Percentiles rank a stretch among this genome's conserved stretches.
Evolutionary conservation across 805 yeast species (phyloP).

Genomic region (Metschnikowia koreensis): DNA sequence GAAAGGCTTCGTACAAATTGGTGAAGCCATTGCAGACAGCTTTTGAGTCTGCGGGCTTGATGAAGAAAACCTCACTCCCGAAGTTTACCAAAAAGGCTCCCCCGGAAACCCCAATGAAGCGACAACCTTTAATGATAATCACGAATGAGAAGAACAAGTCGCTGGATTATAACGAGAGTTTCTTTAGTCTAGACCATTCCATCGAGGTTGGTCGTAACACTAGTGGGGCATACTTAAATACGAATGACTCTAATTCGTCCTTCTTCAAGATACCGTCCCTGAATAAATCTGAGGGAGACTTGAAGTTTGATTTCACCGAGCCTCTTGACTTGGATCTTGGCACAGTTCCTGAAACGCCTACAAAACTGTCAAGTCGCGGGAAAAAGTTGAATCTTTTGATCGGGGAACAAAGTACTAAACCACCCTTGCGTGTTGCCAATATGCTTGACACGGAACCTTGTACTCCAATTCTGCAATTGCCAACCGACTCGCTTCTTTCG

Average conservation of each 20-base stretch:
- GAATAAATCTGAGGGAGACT: constrained; percentile 14
- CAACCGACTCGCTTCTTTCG: constrained; percentile 20
- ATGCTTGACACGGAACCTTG: constrained; percentile 16
- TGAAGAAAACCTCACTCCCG: constrained; percentile 45
- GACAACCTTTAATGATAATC: constrained; percentile 38
- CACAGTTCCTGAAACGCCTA: constrained; percentile 39
- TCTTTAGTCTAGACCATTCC: constrained; percentile 20
- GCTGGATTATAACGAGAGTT: constrained; percentile 15
- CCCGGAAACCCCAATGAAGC: constrained; percentile 46
- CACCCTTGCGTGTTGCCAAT: constrained; percentile 1
- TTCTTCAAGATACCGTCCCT: constrained; percentile 30
- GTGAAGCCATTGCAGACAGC: constrained; percentile 87
- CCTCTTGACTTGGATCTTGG: constrained; percentile 15
- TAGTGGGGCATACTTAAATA: constrained; percentile 17
- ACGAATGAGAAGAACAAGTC: constrained; percentile 20
- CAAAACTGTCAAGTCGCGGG: constrained; percentile 24
- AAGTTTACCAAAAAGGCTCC: constrained; percentile 29
- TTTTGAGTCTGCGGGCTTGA: constrained; percentile 69
- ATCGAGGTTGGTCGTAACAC: constrained; percentile 42
- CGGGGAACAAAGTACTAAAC: constrained; percentile 1
- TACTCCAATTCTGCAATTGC: constrained; percentile 19
- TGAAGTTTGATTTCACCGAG: constrained; percentile 22
- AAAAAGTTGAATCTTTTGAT: constrained; percentile 9
- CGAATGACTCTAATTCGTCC: constrained; percentile 34
- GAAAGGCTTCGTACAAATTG: constrained; percentile 49